A percentile compares a stretch with the other conserved stretches of the same genome.
Evolutionary conservation across 176 grass and related monocot genomes (phyloP).

Genomic region (Triticum monococcum): DNA sequence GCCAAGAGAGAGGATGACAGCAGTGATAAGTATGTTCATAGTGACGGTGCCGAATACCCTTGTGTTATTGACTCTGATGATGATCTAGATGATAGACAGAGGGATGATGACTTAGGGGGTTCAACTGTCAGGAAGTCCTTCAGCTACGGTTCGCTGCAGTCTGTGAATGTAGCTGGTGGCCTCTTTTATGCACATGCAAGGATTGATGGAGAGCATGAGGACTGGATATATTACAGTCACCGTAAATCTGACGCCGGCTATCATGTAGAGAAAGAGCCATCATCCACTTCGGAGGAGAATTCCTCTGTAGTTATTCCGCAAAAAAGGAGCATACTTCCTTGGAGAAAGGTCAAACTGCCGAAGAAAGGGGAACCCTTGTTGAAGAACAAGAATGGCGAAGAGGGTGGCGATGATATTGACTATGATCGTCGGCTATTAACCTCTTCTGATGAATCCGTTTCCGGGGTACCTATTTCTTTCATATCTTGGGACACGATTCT

Average conservation of each 20-base stretch:
- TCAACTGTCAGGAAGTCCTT: constrained; percentile 78
- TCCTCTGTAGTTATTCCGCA: constrained; percentile 29
- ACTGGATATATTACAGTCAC: constrained; percentile 87
- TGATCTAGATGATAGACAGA: constrained; percentile 54
- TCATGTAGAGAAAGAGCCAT: constrained; percentile 45
- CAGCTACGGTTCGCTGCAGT: constrained; percentile 83
- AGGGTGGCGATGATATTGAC: constrained; percentile 98
- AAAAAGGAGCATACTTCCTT: constrained; percentile 83
- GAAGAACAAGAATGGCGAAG: constrained; percentile 85
- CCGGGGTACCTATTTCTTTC: constrained; percentile 45
- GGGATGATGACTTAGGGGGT: constrained; percentile 54
- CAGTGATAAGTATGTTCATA: constrained; percentile 63
- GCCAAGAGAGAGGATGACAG: constrained; percentile 59
- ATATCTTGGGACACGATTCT: neutral
- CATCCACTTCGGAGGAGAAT: constrained; percentile 44
- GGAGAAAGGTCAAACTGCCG: constrained; percentile 80
- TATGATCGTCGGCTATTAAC: constrained; percentile 78
- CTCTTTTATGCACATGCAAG: constrained; percentile 52
- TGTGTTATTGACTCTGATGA: constrained; percentile 82
- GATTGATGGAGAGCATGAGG: constrained; percentile 69
- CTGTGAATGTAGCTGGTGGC: constrained; percentile 64
- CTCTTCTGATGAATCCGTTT: constrained; percentile 64
- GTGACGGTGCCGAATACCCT: constrained; percentile 62
- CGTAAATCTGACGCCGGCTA: constrained; percentile 66
- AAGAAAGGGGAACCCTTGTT: constrained; percentile 94